Conservation (phyloP, 2,329 filamentous ascomycete genomes). For the Periconia macrospinosa region DNA sequence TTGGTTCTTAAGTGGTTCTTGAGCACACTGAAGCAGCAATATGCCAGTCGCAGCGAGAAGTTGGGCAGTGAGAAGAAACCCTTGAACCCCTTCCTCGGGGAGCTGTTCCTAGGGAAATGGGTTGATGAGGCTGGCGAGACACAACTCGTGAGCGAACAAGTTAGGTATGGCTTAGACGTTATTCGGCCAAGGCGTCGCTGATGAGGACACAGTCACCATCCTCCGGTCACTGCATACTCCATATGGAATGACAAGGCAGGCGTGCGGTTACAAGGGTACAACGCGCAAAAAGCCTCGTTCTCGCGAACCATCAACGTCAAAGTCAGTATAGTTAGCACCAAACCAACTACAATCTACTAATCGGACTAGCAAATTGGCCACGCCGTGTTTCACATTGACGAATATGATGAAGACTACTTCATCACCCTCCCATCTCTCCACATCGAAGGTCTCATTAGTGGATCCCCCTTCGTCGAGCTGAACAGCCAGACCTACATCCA, state of each 20-base stretch:
- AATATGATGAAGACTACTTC: constrained; percentile 72
- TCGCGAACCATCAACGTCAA: constrained; percentile 92
- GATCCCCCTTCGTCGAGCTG: constrained; percentile 86
- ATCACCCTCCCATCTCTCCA: constrained; percentile 91
- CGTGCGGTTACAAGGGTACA: constrained; percentile 78
- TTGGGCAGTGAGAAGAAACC: constrained; percentile 95
- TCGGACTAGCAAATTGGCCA: constrained; percentile 73
- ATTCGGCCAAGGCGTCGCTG: constrained; percentile 3
- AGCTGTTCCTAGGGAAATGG: constrained; percentile 93
- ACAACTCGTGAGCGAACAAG: constrained; percentile 88
- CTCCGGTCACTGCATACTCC: constrained; percentile 90
- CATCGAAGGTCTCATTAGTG: constrained; percentile 88
- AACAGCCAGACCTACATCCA: constrained; percentile 83
- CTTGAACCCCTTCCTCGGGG: constrained; percentile 91
- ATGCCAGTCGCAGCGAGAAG: constrained; percentile 73
- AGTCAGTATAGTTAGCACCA: constrained; percentile 16
- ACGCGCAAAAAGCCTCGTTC: constrained; percentile 95
- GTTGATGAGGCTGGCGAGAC: constrained; percentile 80
- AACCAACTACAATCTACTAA: constrained; percentile 3
- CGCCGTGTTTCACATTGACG: constrained; percentile 75
- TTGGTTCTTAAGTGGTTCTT: constrained; percentile 97
- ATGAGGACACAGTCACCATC: constrained; percentile 69
- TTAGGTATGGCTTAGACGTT: constrained; percentile 58
- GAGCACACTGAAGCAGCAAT: constrained; percentile 87
- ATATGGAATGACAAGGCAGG: constrained; percentile 86